Conservation (phyloP, 164 flowering plant genomes). For the Warburgia ugandensis region DNA sequence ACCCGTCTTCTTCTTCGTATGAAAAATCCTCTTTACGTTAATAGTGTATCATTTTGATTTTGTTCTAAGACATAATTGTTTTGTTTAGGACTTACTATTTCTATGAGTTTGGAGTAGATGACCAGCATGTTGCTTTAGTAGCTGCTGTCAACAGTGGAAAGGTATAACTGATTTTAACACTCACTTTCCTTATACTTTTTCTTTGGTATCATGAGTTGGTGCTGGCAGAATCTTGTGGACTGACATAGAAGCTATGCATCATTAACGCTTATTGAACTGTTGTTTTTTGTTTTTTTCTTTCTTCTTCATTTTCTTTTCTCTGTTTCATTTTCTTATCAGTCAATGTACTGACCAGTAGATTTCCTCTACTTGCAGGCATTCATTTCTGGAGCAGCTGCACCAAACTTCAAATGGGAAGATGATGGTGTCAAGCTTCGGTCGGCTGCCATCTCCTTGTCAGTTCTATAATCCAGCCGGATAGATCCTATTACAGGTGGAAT, state of each 20-base stretch:
- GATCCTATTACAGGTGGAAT: not conserved
- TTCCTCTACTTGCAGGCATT: slow-evolving; percentile 35
- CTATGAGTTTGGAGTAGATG: slow-evolving; percentile 74
- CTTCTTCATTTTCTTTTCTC: not conserved
- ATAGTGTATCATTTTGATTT: not conserved
- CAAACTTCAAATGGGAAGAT: slow-evolving; percentile 66
- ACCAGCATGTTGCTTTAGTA: slow-evolving; percentile 72
- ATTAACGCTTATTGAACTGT: not conserved
- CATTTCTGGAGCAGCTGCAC: slow-evolving; percentile 89
- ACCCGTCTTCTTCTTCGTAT: not conserved
- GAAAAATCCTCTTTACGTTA: not conserved
- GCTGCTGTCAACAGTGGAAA: slow-evolving; percentile 78
- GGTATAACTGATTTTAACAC: slow-evolving; percentile 27
- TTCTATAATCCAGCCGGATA: slow-evolving; percentile 28
- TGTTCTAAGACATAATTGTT: not conserved
- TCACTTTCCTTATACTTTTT: not conserved
- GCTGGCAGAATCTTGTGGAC: not conserved
- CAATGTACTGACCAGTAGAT: not conserved
- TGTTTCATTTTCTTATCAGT: not conserved
- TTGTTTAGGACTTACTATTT: slow-evolving; percentile 76
- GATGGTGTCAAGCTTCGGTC: slow-evolving; percentile 89
- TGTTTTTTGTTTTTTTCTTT: not conserved
- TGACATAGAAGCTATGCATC: too few species aligned
- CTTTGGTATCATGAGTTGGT: not conserved
- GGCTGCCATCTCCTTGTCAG: slow-evolving; percentile 78